Evolutionary conservation across 2,329 filamentous ascomycete species (phyloP).

Genomic region (Rhexocercosporidium sp.): DNA sequence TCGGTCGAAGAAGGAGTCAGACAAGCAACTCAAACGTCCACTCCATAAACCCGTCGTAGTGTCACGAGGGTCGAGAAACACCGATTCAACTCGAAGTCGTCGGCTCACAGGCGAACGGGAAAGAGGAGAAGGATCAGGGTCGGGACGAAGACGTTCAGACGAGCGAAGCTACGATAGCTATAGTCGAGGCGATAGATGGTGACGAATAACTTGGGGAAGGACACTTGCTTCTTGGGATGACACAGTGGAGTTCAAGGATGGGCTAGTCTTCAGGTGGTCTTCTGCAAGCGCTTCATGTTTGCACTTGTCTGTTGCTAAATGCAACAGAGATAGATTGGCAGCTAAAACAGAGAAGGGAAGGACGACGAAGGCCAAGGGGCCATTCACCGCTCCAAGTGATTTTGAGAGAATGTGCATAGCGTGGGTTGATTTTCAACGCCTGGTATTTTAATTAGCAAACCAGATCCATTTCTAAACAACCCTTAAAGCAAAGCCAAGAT

Average conservation of each 20-base stretch:
- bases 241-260: background rate
- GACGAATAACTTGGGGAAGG: background rate
- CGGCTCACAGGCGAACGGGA: constrained; percentile 33
- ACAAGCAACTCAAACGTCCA: constrained; percentile 59
- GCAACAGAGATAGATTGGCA: background rate
- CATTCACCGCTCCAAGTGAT: background rate
- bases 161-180: constrained; percentile 28
- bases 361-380: background rate
- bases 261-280: background rate
- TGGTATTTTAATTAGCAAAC: constrained; percentile 8
- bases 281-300: background rate
- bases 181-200: constrained; percentile 28
- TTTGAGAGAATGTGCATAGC: constrained; percentile 10
- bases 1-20: constrained; percentile 48
- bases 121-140: constrained; percentile 20
- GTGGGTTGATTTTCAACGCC: background rate
- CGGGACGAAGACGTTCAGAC: constrained; percentile 29
- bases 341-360: constrained; percentile 4
- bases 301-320: background rate
- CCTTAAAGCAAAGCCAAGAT: no score
- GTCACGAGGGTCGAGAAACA: constrained; percentile 45
- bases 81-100: constrained; percentile 23
- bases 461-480: background rate
- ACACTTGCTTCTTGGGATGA: background rate
- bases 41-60: constrained; percentile 61